These are phyloP conservation scores for Fagopyrum tataricum DNA, from an alignment of 148 eudicot species.

Conservation along the genomic window DNA sequence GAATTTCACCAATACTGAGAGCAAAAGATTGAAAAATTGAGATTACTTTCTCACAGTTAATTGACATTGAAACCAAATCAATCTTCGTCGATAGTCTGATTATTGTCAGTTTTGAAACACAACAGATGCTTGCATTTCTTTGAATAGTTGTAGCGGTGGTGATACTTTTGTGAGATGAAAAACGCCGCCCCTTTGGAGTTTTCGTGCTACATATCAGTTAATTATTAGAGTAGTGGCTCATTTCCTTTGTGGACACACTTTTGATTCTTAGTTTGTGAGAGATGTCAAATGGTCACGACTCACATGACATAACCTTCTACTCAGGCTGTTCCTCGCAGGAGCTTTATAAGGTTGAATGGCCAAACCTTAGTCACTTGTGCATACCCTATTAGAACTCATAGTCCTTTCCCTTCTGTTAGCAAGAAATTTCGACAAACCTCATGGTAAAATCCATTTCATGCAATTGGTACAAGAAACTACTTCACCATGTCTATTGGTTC, in stretches of 20 bases:
- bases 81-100: neutral
- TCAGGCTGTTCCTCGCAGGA: neutral
- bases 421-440: neutral
- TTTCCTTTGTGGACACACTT: neutral
- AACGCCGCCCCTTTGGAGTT: too few species aligned
- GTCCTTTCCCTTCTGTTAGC: neutral
- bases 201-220: too few species aligned
- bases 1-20: too few species aligned
- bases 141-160: neutral
- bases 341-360: too few species aligned
- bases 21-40: too few species aligned
- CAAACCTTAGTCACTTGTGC: too few species aligned
- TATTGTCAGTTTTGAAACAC: neutral
- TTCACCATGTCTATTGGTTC: neutral
- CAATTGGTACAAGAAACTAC: neutral
- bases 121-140: neutral
- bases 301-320: neutral
- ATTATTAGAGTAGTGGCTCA: too few species aligned
- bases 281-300: neutral
- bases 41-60: neutral
- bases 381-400: neutral
- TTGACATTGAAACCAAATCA: neutral
- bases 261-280: neutral
- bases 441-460: neutral
- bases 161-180: neutral